Evolutionary conservation across 1,139 yeast species (phyloP), one percentile per base, ranked within the genome.

Genomic region (Meyerozyma elateridarum): DNA sequence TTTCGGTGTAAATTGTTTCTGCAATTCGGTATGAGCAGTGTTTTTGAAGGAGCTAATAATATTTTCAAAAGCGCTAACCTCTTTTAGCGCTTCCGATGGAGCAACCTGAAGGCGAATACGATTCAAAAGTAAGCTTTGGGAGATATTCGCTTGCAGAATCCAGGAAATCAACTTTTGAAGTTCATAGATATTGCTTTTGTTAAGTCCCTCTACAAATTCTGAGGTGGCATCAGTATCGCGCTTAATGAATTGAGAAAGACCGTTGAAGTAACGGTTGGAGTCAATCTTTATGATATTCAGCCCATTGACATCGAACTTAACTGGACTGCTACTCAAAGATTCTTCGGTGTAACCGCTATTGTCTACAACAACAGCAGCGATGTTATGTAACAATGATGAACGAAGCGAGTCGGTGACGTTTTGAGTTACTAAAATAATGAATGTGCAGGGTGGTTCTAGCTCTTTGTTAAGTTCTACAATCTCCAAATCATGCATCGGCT

Each of bases 11-110:
- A 68, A 56, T 3, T 46, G 41, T 22, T 50, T 41, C 38, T 65
- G 73, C 11, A 69, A 49, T 37, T 69, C 75, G 4, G 52, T 38
- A 42, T 69, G 72, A 32, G 59, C 59, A 11, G 46, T 40, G 15
- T 52, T 51, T 31, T 64, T 54, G 40, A 61, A 68, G 18, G 46
- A 39, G 8, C 49, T 46, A 26, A 68, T 48, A 11, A 60, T 59
- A 11, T 9, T n/a, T n/a, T 17, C 22, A 15, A 9, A 9, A n/a
- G 8, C 13, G n/a, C n/a, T n/a, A n/a, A n/a, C n/a, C 7, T n/a
- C 22, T 6, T 17, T 13, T 5, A 8, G 12, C 8, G 12, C 17
- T 17, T 13, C 22, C n/a, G 14, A 4, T 5, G 13, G 12, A 8
- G 18, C n/a, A 8, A 17, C 15, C 15, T 6, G 15, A 27, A 35